Percentiles rank a stretch among this genome's conserved stretches.
Conservation (phyloP, 2,329 filamentous ascomycete species). For the Zasmidium cellare region DNA sequence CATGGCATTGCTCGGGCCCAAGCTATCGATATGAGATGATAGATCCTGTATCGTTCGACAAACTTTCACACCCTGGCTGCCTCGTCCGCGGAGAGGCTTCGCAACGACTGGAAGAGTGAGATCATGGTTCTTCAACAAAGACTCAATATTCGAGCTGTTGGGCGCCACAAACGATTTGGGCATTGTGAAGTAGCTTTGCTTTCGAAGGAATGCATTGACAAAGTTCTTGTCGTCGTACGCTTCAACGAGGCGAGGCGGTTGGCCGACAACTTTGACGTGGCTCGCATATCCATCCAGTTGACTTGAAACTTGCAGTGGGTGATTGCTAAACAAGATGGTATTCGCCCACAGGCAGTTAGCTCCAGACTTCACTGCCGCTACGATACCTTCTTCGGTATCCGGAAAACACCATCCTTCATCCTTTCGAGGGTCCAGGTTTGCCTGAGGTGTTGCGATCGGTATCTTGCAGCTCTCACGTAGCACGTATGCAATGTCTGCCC, state of each 20-base stretch:
- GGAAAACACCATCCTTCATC: constrained; percentile 43
- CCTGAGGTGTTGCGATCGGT: constrained; percentile 30
- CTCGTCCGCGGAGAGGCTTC: constrained; percentile 52
- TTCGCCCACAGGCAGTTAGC: constrained; percentile 53
- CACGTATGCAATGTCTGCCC: constrained; percentile 50
- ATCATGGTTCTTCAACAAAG: background rate
- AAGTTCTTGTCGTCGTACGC: constrained; percentile 53
- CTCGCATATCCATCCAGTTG: constrained; percentile 34
- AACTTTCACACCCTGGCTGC: constrained; percentile 53
- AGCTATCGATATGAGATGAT: constrained; percentile 32
- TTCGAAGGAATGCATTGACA: constrained; percentile 47
- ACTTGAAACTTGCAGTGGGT: constrained; percentile 49
- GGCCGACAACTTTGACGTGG: constrained; percentile 44
- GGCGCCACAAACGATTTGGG: constrained; percentile 18
- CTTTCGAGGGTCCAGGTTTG: constrained; percentile 1
- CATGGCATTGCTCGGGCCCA: constrained; percentile 45
- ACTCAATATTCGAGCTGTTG: background rate
- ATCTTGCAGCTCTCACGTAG: constrained; percentile 32
- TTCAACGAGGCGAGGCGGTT: constrained; percentile 50
- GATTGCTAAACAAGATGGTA: constrained; percentile 53
- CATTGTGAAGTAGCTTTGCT: constrained; percentile 28
- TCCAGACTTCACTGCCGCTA: constrained; percentile 38
- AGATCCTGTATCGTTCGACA: constrained; percentile 39
- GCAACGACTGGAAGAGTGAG: constrained; percentile 42
- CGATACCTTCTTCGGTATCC: constrained; percentile 46